Base-by-base conservation (phyloP, 2,329 filamentous ascomycete species). In the Didymella segeticola region DNA sequence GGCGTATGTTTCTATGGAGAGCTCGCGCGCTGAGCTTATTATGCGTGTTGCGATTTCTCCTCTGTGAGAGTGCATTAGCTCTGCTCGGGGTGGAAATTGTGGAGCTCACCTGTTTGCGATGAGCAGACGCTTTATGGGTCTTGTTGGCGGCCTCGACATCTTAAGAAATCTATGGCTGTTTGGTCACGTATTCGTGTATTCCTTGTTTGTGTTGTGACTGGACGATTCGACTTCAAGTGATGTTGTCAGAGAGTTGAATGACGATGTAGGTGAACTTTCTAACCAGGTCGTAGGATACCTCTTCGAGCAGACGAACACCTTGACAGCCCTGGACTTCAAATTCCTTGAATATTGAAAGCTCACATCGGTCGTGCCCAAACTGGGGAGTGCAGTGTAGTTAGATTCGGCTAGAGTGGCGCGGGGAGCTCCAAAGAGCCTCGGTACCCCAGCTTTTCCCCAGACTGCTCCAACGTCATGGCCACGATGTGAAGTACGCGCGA, bases 21-120 rank as follows among this genome's bases (percentile, higher is more conserved):
- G 74, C 69, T 88, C 86, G 33, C 83, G 77, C n/a, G 82, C 83
- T 49, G 85, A 79, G 25, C 81, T 79, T 27, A 87, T 74, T 41
- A 88, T 85, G 11, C 86, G 79, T 2, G 83, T 80, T 47, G 85
- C 85, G 45, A 89, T 87, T 69, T 88, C 86, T 49, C 86, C 86
- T 74, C 84, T 85, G 46, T 7, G 7, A 1, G 23, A 17, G 51
- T 11, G 20, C 7, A 14, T 48, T 36, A 58, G 53, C 12, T 43
- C 5, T 2, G 7, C 0, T 20, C 14, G 1, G 25, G 23, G 7
- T 8, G 2, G 20, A 22, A 23, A 6, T 33, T 27, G 14, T 5
- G n/a, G 2, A 1, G 39, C 31, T 17, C 66, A 82, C 81, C 80
- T 80, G 60, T 85, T 85, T 15, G 81, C 79, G 43, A 85, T 68